Evolutionary conservation across 371 early-diverging fungal genomes (phyloP), one percentile per base, ranked within the genome.

Genomic region (Mortierella sp.): DNA sequence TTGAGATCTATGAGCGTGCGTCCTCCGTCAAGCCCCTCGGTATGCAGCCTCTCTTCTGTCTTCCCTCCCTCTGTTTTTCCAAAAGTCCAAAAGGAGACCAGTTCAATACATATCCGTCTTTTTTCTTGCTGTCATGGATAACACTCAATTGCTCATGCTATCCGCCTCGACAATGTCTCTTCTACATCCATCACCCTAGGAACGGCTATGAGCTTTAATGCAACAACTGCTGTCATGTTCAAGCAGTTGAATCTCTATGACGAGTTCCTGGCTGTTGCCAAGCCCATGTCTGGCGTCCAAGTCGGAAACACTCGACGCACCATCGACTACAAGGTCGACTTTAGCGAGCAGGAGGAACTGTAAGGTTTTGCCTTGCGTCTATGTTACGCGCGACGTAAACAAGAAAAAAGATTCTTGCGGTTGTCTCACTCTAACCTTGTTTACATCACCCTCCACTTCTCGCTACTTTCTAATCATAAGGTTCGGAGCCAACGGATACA

Each of bases 311-410:
- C 34, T 34, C 14, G 8, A 4, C 58, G 58, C 58, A 58, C 58
- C 19, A 58, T 58, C 31, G 58, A 58, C 34, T 58, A 58, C 58
- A 58, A 58, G 34, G 37, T 58, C 9, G 58, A 58, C 19, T 58
- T 58, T 58, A 58, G 58, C 34, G 58, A 58, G 58, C 58, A 58
- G 19, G 58, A 58, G 19, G 19, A 58, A 13, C 34, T 58, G 58
- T 58, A 58, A 19, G 58, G n/a, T n/a, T n/a, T n/a, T n/a, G n/a
- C n/a, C n/a, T 34, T 16, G 10, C 45, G 53, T 31, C n/a, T 2
- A 14, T 45, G 45, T 14, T 6, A 45, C 45, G 14, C 22, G 16
- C 1, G 14, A 13, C 19, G 45, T 14, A 19, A 45, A 16, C 45
- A 14, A 45, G 11, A 11, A 10, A 45, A 1, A 45, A 4, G 45